Percentiles rank a stretch among this genome's conserved stretches.
These are phyloP conservation scores for Trypanosoma rangeli DNA, from an alignment of 208 protist genomes.

Conservation along the genomic window DNA sequence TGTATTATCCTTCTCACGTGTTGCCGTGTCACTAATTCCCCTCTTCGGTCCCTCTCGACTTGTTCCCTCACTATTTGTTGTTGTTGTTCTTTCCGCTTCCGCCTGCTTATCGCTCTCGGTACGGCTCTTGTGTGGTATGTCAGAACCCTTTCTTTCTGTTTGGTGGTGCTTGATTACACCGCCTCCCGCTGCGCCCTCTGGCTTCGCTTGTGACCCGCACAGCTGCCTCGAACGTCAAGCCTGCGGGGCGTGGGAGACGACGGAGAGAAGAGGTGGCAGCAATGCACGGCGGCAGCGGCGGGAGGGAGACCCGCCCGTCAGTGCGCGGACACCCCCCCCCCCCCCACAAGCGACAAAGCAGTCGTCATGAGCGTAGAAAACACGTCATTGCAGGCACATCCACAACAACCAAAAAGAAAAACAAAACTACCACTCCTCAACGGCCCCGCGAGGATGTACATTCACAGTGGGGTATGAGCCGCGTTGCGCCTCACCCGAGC, in stretches of 20 bases:
- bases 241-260: not conserved
- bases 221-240: not conserved
- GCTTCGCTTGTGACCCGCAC: not conserved
- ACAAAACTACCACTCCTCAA: not conserved
- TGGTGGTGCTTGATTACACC: too few species aligned
- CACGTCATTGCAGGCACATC: too few species aligned
- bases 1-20: too few species aligned
- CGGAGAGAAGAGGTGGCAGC: not conserved
- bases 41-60: too few species aligned
- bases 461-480: not conserved
- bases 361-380: too few species aligned
- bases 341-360: not conserved
- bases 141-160: too few species aligned
- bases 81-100: too few species aligned
- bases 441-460: not conserved
- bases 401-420: not conserved
- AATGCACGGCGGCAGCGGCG: not conserved
- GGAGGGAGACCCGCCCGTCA: not conserved
- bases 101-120: too few species aligned
- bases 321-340: not conserved
- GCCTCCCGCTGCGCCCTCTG: too few species aligned
- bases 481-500: not conserved
- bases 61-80: too few species aligned
- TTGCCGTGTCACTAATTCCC: too few species aligned
- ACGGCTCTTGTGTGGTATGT: too few species aligned